Evolutionary conservation across 2,329 filamentous ascomycete species (phyloP).

Genomic region (Aspergillus sclerotialis): DNA sequence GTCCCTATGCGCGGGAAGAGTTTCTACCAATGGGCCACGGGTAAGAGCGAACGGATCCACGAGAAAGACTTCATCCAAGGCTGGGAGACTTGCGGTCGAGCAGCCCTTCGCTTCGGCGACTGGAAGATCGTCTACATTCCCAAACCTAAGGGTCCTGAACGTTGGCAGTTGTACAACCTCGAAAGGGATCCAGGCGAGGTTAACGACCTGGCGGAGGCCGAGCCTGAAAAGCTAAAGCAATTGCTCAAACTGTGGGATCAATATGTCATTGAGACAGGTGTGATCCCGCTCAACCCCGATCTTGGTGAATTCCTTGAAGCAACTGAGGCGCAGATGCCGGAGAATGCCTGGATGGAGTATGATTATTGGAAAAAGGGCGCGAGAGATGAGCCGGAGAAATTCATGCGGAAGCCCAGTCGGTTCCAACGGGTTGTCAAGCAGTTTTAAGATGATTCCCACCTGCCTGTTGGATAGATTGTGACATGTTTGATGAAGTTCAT

Average conservation of each 20-base stretch:
- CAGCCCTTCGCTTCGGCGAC: conserved; percentile 49
- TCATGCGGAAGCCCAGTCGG: conserved; percentile 29
- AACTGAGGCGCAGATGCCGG: conserved; percentile 58
- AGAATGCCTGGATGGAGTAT: conserved; percentile 61
- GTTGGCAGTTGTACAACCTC: conserved; percentile 54
- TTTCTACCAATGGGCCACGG: conserved; percentile 38
- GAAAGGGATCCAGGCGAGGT: conserved; percentile 46
- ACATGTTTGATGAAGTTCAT: too few relatives aligned
- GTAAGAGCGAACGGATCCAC: conserved; percentile 37
- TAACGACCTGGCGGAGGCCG: conserved; percentile 35
- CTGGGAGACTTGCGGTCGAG: conserved; percentile 51
- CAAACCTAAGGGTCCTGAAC: conserved; percentile 48
- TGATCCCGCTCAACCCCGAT: conserved; percentile 53
- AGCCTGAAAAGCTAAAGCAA: conserved; percentile 40
- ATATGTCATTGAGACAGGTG: conserved; percentile 53
- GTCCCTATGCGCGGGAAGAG: conserved; percentile 46
- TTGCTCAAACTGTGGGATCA: conserved; percentile 51
- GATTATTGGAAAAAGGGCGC: conserved; percentile 56
- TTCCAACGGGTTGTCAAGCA: conserved; percentile 30
- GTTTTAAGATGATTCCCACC: conserved; percentile 13
- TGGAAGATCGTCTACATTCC: conserved; percentile 55
- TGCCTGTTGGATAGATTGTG: neutral
- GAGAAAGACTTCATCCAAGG: conserved; percentile 47
- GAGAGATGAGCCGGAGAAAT: conserved; percentile 42
- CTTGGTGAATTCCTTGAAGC: conserved; percentile 53